Conservation (phyloP, 2,329 filamentous ascomycete genomes). For the Cordyceps cicadae region DNA sequence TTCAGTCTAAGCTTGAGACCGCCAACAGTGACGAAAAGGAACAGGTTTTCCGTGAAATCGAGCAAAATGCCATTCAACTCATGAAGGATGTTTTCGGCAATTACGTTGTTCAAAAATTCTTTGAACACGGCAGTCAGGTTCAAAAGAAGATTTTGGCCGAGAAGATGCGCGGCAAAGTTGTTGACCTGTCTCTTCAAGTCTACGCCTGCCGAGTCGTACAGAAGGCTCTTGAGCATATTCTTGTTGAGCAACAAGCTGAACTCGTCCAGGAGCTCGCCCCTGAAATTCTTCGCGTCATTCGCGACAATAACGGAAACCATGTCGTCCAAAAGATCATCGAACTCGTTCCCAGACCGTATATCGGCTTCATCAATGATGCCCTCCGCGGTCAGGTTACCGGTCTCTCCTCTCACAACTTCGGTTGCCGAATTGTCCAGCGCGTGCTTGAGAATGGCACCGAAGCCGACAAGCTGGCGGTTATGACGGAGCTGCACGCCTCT, state of each 20-base stretch:
- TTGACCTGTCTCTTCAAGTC: slow-evolving; percentile 73
- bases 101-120: slow-evolving; percentile 96
- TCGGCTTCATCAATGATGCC: slow-evolving; percentile 76
- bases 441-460: slow-evolving; percentile 77
- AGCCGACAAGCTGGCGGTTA: slow-evolving; percentile 60
- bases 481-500: slow-evolving; percentile 69
- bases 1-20: slow-evolving; percentile 83
- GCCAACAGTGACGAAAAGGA: slow-evolving; percentile 97
- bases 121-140: slow-evolving; percentile 87
- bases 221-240: slow-evolving; percentile 85
- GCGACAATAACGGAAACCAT: slow-evolving; percentile 89
- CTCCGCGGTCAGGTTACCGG: slow-evolving; percentile 67
- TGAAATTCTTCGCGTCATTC: slow-evolving; percentile 68
- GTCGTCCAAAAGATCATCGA: slow-evolving; percentile 93
- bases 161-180: slow-evolving; percentile 79
- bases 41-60: slow-evolving; percentile 78
- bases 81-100: slow-evolving; percentile 98
- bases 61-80: slow-evolving; percentile 72
- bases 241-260: slow-evolving; percentile 82
- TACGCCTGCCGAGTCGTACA: slow-evolving; percentile 95
- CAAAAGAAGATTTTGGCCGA: slow-evolving; percentile 84
- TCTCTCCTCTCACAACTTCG: slow-evolving; percentile 73
- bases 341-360: slow-evolving; percentile 63
- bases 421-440: slow-evolving; percentile 86
- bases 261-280: slow-evolving; percentile 76